phyloP scores from a whole-genome alignment of 345 rosid genomes.

The Eucalyptus shirleyi region DNA sequence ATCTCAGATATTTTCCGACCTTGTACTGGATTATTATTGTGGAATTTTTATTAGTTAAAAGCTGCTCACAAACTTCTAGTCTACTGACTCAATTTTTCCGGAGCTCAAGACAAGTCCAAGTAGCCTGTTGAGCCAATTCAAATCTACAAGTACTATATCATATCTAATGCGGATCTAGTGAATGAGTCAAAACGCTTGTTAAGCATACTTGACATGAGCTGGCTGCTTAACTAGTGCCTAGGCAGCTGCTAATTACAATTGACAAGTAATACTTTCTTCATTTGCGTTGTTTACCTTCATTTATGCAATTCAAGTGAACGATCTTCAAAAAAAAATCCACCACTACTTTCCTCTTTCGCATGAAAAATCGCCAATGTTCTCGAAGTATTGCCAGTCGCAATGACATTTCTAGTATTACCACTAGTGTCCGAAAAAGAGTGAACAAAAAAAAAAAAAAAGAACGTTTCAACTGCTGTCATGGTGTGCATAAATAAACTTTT shows the following conservation, averaged over 20 bases:
- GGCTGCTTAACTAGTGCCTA: neutral
- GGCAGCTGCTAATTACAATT: neutral
- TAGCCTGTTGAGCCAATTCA: neutral
- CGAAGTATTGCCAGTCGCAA: neutral
- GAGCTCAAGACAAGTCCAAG: neutral
- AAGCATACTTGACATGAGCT: neutral
- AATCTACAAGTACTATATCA: neutral
- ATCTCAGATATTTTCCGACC: too few relatives aligned
- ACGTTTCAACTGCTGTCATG: neutral
- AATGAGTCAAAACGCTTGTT: too few relatives aligned
- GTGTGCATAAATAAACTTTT: neutral
- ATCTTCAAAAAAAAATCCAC: neutral
- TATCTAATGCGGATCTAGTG: neutral
- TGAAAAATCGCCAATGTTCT: neutral
- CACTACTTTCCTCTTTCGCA: neutral
- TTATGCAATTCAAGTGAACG: neutral
- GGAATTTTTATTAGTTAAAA: neutral
- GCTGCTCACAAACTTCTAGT: neutral
- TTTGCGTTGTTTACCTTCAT: too few relatives aligned
- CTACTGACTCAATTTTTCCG: neutral
- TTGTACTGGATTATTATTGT: neutral
- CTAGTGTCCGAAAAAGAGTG: neutral
- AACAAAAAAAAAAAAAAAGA: neutral
- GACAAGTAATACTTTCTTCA: neutral
- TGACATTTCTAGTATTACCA: neutral